A percentile compares a stretch with the other conserved stretches of the same genome.
These are phyloP conservation scores for Pyrus hybrid DNA, from an alignment of 331 rosid genomes.

Conservation along the genomic window DNA sequence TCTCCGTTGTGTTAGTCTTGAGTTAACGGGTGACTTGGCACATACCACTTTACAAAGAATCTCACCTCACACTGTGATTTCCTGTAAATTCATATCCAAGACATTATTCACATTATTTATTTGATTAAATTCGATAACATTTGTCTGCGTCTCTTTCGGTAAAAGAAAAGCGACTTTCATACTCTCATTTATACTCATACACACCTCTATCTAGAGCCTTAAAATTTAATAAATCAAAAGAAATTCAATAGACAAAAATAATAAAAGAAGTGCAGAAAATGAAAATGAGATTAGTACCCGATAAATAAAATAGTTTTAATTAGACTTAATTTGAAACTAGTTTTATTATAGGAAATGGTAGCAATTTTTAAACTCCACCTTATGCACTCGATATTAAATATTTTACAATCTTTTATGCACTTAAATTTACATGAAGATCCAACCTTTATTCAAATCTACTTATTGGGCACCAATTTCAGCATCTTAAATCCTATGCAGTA, in stretches of 20 bases:
- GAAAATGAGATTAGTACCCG: too few relatives aligned
- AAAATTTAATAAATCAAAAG: too few relatives aligned
- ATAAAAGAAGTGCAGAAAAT: background rate
- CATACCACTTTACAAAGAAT: too few relatives aligned
- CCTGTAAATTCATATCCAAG: background rate
- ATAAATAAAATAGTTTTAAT: background rate
- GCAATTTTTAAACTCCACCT: background rate
- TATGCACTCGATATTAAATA: background rate
- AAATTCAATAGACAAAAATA: too few relatives aligned
- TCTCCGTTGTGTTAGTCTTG: background rate
- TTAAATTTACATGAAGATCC: background rate
- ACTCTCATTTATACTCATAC: too few relatives aligned
- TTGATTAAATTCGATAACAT: too few relatives aligned
- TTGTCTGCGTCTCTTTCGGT: too few relatives aligned
- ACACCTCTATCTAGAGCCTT: background rate
- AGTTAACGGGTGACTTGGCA: too few relatives aligned
- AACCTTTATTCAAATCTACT: background rate
- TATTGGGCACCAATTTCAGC: background rate
- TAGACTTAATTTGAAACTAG: background rate
- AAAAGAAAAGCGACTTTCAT: background rate
- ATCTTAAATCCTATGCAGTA: slow-evolving; percentile 13
- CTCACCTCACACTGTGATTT: background rate
- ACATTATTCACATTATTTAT: background rate
- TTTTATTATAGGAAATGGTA: background rate
- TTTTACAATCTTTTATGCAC: background rate